Evolutionary conservation across 768 basidiomycete species (phyloP), one percentile per base, ranked within the genome.

Genomic region (Boletus coccyginus): DNA sequence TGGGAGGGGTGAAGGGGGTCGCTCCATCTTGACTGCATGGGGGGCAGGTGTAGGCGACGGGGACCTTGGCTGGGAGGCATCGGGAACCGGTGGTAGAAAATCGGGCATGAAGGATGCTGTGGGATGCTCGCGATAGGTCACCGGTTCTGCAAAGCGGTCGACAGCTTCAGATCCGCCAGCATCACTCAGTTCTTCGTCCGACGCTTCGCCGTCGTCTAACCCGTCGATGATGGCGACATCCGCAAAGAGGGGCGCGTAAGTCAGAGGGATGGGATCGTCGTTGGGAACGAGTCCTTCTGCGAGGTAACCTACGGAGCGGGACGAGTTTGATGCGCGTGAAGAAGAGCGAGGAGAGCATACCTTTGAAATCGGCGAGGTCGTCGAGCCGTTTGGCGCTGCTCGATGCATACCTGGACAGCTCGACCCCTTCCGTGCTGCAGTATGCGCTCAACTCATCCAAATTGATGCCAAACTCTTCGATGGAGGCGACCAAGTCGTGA

Each of bases 391-490:
- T 77, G 41, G 76, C 75, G 6, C 84, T 84, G 66, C 84, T 83
- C 6, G 81, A 70, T 7, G 84, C 83, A 69, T 90, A 90, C 36
- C 86, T 80, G 27, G 80, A 77, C 55, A 92, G 69, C 62, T 92
- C 90, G 63, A 75, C 76, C 19, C 81, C 89, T 69, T 92, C 90
- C 1, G 81, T 75, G n/a, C 72, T 66, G 50, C 78, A 80, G 63
- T 88, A 91, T 55, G 87, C 86, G 27, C 66, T 73, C 52, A 94
- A 73, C 67, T 94, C 92, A 9, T 88, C 82, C 24, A 90, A 54
- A 42, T 77, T 80, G 1, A 90, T 78, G 17, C 92, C 92, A 16
- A 92, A 75, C 52, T 92, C 90, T n/a, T 82, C 83, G 31, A 94
- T 74, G 11, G 87, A 89, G 13, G 75, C 75, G 3, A 85, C 63